Conservation (phyloP, 179 eudicot genomes). For the Sideroxylon spinosum region DNA sequence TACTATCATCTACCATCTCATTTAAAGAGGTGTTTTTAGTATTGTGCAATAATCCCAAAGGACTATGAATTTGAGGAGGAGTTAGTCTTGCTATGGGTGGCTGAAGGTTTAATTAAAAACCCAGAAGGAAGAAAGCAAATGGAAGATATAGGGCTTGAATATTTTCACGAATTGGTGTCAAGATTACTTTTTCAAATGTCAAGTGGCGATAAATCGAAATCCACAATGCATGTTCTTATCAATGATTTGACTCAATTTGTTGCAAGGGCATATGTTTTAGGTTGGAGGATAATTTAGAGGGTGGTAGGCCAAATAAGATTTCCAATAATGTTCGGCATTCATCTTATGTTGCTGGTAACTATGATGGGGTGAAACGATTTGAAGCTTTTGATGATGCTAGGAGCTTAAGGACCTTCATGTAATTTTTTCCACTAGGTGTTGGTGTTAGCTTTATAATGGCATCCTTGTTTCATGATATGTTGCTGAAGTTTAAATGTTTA, state of each 20-base stretch:
- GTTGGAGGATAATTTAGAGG: constrained; percentile 23
- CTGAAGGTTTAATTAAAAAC: constrained; percentile 19
- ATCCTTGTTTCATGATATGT: constrained; percentile 5
- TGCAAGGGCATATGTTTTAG: no score
- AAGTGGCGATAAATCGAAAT: no score
- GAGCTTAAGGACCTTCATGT: constrained; percentile 12
- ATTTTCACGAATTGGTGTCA: no score
- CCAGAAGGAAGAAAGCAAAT: neutral
- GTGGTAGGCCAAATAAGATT: neutral
- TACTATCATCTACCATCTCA: no score
- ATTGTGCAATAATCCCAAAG: constrained; percentile 7
- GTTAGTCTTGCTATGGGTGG: constrained; percentile 29
- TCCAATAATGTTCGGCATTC: constrained; percentile 12
- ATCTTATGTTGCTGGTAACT: constrained; percentile 12
- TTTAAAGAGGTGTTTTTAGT: neutral
- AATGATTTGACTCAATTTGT: no score
- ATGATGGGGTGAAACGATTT: constrained; percentile 12
- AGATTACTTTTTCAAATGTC: no score
- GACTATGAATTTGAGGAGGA: constrained; percentile 3
- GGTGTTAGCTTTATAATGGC: neutral
- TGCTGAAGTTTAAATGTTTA: constrained; percentile 16
- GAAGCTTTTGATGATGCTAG: constrained; percentile 1
- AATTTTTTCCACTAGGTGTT: neutral
- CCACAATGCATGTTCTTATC: no score
- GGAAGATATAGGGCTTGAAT: constrained; percentile 25